Base-by-base conservation (phyloP, 192 early-diverging fungal genomes). In the Backusella westeae region DNA sequence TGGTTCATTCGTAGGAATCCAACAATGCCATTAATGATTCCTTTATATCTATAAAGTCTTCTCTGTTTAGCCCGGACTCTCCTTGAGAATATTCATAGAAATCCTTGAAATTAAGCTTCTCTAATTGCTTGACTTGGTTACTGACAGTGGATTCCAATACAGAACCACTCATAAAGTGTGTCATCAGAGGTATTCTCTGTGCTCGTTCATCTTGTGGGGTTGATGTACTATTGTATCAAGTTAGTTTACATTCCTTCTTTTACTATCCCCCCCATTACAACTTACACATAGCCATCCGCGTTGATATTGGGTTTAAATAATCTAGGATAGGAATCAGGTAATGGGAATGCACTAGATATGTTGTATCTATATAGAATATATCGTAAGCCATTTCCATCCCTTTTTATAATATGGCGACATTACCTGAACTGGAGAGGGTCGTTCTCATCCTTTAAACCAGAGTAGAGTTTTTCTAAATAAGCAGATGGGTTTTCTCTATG, bases 41-140 rank as follows among this genome's bases (percentile, higher is more conserved):
- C 23, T 81, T 81, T 23, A 34, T 74, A 14, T 75, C 75, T 67
- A 65, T 38, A 52, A 69, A 72, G 38, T 81, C 80, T 19, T 81
- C 80, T 0, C 15, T 26, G 2, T 7, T 52, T 19, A 81, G 35
- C 5, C 75, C 79, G 17, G 23, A 41, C 15, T 65, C 75, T 15
- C 75, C 63, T 49, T 77, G 70, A 19, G 67, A 21, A 29, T 73
- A 81, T 34, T 76, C 75, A 56, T 69, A 70, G 39, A 74, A 69
- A 19, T 77, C 75, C 0, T 66, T 73, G 19, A 77, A 74, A 8
- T 46, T 7, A 15, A 81, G 73, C 4, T 21, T 53, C 15, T 77
- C 56, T 12, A 74, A n/a, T 10, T 72, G 35, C 9, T 69, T 12
- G 10, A 74, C 14, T 14, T 73, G 71, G n/a, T 63, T 29, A 32